Percentiles rank a stretch among this genome's conserved stretches.
Evolutionary conservation across 2,329 filamentous ascomycete genomes (phyloP).

Genomic region (Pseudopyricularia cyperi): DNA sequence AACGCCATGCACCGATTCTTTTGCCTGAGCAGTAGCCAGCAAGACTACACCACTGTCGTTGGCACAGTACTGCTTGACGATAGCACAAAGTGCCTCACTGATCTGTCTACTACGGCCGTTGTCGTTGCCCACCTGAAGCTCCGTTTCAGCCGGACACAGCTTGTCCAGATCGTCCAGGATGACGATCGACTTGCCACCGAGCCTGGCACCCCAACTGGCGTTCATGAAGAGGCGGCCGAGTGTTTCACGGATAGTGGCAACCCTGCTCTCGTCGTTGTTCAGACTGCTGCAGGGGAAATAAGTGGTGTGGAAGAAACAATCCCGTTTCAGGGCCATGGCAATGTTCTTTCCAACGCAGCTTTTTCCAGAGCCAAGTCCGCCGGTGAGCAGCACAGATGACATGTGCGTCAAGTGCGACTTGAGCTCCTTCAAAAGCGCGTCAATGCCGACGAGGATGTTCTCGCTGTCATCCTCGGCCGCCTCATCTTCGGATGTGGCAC

Average conservation of each 20-base stretch:
- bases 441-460: constrained; percentile 68
- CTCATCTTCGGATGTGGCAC: constrained; percentile 49
- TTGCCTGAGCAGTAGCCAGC: constrained; percentile 81
- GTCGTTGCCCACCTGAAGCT: constrained; percentile 84
- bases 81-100: constrained; percentile 74
- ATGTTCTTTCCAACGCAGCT: constrained; percentile 67
- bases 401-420: constrained; percentile 67
- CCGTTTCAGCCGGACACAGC: constrained; percentile 84
- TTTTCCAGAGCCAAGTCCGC: constrained; percentile 83
- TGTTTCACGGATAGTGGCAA: constrained; percentile 84
- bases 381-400: constrained; percentile 82
- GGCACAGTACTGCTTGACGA: constrained; percentile 74
- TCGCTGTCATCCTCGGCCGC: constrained; percentile 17
- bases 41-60: constrained; percentile 71
- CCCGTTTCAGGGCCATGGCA: constrained; percentile 57
- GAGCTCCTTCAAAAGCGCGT: constrained; percentile 59
- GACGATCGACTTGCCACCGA: constrained; percentile 73
- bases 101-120: constrained; percentile 87
- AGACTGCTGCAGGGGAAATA: constrained; percentile 82
- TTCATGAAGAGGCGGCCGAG: constrained; percentile 73
- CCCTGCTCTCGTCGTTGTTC: constrained; percentile 79
- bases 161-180: constrained; percentile 89
- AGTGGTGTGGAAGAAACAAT: constrained; percentile 66
- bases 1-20: constrained; percentile 83
- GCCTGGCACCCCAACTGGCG: constrained; percentile 80